Evolutionary conservation across 805 yeast genomes (phyloP), one percentile per base, ranked within the genome.

Genomic region (Yarrowia hollandica): DNA sequence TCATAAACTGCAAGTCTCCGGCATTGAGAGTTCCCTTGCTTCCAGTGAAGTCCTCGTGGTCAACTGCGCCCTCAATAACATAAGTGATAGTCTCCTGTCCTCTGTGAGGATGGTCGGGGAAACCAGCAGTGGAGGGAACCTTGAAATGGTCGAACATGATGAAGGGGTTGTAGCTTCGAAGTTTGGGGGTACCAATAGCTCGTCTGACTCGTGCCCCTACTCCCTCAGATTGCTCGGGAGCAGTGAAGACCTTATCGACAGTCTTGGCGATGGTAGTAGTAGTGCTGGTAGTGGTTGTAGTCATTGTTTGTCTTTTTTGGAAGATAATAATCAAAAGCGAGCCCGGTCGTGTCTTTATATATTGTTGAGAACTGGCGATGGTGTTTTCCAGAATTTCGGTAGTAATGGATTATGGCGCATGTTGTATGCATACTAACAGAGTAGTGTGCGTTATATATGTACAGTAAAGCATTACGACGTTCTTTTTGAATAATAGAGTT

Each of bases 201-300:
- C 96, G 77, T 71, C 94, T 79, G 19, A 88, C 96, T 25, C 78
- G 74, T 35, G 95, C 95, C 11, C 96, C 96, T 31, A 79, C 91
- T 64, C 96, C 46, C 5, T 39, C 46, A 23, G 46, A 39, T 11
- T 39, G 30, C 23, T 39, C 46, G n/a, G 46, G 46, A 5, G 46
- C 46, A 10, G 46, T 39, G 30, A 39, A 39, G 21, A 39, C 5
- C 21, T 23, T 9, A 21, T 39, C 46, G 21, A 39, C 11, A 11
- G 46, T 23, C 21, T 39, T 39, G 18, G 42, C 42, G 18, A 22
- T 38, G 18, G 42, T 4, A 21, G 41, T 37, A 12, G 15, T 39
- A 5, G 46, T 23, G 31, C 6, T 23, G 2, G 23, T 39, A 15
- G 46, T 39, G 14, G 30, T 39, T 9, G 31, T 39, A 9, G 31